Evolutionary conservation across 768 basidiomycete genomes (phyloP), one percentile per base, ranked within the genome.

Genomic region (Artomyces pyxidatus): DNA sequence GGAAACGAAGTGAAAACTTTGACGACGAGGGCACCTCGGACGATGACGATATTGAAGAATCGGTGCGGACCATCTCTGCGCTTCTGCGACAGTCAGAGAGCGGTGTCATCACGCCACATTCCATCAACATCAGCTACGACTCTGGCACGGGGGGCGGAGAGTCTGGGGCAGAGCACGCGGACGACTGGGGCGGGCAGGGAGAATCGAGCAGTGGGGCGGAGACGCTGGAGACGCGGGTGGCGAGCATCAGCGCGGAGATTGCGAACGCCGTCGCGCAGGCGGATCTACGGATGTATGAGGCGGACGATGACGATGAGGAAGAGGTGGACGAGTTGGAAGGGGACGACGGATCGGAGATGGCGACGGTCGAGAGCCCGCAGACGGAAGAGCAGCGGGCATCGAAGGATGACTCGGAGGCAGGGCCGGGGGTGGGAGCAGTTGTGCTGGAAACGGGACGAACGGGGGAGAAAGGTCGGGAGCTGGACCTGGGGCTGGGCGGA

Each of bases 211-310:
- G 38, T 38, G 49, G 10, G 42, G 45, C n/a, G 32, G 55, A 57
- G 25, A 53, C 48, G 11, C 63, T 86, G 45, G 83, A 83, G 53
- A 73, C 74, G 22, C 77, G 78, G 14, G 80, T 87, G 16, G 84
- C 83, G n/a, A 84, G 77, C 51, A 84, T 89, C 54, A 86, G 83
- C 49, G 83, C 81, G 5, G 86, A 85, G 61, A 83, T 89, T 52
- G 86, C 85, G 8, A 85, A 85, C 22, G 84, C 84, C 0, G 81
- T 90, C 54, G 87, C 54, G 87, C 81, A 87, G 56, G 82, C 81
- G 3, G 81, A 81, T 45, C 76, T 81, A 14, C 75, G 76, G 42
- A 68, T 69, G n/a, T 77, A 75, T 39, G 77, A 75, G 39, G 79
- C 74, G 4, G 76, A 77, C 19, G 78, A 81, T 16, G 81, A 65